phyloP scores from a whole-genome alignment of 768 basidiomycete genomes.

The Panaeolus papilionaceus region DNA sequence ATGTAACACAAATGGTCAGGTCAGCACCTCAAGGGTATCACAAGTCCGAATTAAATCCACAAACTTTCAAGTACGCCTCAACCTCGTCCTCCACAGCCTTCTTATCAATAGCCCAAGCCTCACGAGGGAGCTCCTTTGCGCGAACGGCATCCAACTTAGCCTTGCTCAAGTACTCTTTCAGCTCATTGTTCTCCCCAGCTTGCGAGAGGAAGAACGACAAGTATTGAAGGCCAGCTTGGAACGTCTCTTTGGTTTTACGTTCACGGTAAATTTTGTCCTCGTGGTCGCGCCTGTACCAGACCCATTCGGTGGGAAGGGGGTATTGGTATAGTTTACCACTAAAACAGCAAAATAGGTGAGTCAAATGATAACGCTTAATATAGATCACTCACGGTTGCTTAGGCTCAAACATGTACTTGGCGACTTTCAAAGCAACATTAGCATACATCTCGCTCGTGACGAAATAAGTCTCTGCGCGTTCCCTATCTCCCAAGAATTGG shows the following conservation, averaged over 20 bases:
- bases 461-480: slow-evolving; percentile 24
- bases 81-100: slow-evolving; percentile 29
- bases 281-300: slow-evolving; percentile 33
- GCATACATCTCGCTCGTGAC: slow-evolving; percentile 27
- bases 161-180: slow-evolving; percentile 27
- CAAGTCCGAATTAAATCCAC: background rate
- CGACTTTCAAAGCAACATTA: slow-evolving; percentile 27
- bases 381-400: slow-evolving; percentile 30
- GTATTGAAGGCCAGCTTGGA: slow-evolving; percentile 34
- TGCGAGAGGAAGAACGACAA: slow-evolving; percentile 30
- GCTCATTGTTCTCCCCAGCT: slow-evolving; percentile 22
- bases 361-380: slow-evolving; percentile 1
- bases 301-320: slow-evolving; percentile 33
- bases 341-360: background rate
- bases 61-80: slow-evolving; percentile 26
- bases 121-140: slow-evolving; percentile 31
- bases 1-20: background rate
- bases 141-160: slow-evolving; percentile 29
- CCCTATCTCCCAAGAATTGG: slow-evolving; percentile 25
- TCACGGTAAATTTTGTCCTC: slow-evolving; percentile 35
- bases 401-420: slow-evolving; percentile 31
- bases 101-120: slow-evolving; percentile 35
- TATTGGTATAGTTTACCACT: slow-evolving; percentile 33
- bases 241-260: slow-evolving; percentile 33
- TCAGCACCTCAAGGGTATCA: background rate